Conservation (phyloP, 176 grass and related monocot species). For the Bonia amplexicaulis region DNA sequence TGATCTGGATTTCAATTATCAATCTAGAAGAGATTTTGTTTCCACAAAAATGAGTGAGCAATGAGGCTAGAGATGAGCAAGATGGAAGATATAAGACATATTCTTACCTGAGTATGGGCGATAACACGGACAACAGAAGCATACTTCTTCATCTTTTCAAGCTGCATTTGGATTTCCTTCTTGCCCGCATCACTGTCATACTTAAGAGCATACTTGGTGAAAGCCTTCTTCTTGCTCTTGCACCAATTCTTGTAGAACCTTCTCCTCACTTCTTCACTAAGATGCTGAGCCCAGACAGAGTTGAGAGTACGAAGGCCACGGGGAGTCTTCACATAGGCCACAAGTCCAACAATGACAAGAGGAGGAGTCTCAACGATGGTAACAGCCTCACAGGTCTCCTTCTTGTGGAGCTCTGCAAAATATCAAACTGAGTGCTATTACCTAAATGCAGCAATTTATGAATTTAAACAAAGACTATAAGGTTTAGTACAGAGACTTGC, state of each 20-base stretch:
- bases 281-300: conserved; percentile 95
- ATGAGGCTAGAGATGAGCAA: not conserved
- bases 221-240: conserved; percentile 97
- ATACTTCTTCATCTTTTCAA: conserved; percentile 98
- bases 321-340: conserved; percentile 88
- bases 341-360: conserved; percentile 81
- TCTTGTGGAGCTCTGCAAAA: conserved; percentile 80
- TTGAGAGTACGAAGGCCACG: conserved; percentile 76
- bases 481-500: not conserved
- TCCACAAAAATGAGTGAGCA: not conserved
- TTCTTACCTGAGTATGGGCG: conserved; percentile 71
- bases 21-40: not conserved
- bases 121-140: conserved; percentile 79
- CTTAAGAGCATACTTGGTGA: conserved; percentile 82
- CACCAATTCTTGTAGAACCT: conserved; percentile 98
- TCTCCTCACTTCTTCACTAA: conserved; percentile 80
- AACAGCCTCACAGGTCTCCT: conserved; percentile 94
- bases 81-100: not conserved
- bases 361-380: conserved; percentile 83
- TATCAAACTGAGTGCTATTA: not conserved
- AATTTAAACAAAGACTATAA: not conserved
- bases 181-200: conserved; percentile 71
- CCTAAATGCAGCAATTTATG: not conserved
- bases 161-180: conserved; percentile 73
- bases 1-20: not conserved